Evolutionary conservation across 1,284 basidiomycete species (phyloP).

Genomic region (Microbotryum lychnidis-dioicae): DNA sequence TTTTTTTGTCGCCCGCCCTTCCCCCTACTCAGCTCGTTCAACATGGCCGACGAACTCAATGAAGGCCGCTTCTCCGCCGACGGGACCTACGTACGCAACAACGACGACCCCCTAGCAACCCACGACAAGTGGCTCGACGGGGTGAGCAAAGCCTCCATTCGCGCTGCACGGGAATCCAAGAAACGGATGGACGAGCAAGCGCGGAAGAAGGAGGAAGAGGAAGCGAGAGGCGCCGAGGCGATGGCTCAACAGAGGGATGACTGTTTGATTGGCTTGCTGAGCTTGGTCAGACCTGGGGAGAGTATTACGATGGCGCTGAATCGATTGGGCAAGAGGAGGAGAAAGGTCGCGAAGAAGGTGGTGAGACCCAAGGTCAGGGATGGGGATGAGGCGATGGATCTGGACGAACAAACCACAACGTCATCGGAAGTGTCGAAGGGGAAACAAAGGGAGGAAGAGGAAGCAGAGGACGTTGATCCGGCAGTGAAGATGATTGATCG

Average conservation of each 20-base stretch:
- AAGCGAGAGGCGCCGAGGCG: constrained; percentile 45
- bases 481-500: constrained; percentile 52
- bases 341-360: constrained; percentile 53
- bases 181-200: constrained; percentile 57
- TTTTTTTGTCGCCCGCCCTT: background rate
- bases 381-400: constrained; percentile 20
- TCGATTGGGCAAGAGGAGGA: constrained; percentile 65
- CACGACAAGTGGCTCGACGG: constrained; percentile 95
- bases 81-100: constrained; percentile 54
- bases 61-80: constrained; percentile 94
- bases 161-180: constrained; percentile 56
- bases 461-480: background rate
- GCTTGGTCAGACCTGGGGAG: constrained; percentile 75
- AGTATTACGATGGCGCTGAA: constrained; percentile 83
- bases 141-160: constrained; percentile 75
- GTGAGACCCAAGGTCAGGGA: constrained; percentile 41
- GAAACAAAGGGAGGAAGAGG: background rate
- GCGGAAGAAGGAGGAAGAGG: constrained; percentile 56
- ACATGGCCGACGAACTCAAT: constrained; percentile 98
- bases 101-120: constrained; percentile 72
- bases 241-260: constrained; percentile 43
- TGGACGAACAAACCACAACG: constrained; percentile 14
- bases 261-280: constrained; percentile 56
- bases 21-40: constrained; percentile 53
- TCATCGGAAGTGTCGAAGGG: background rate